Base-by-base conservation (phyloP, 345 rosid genomes). In the Dipteronia dyeriana region DNA sequence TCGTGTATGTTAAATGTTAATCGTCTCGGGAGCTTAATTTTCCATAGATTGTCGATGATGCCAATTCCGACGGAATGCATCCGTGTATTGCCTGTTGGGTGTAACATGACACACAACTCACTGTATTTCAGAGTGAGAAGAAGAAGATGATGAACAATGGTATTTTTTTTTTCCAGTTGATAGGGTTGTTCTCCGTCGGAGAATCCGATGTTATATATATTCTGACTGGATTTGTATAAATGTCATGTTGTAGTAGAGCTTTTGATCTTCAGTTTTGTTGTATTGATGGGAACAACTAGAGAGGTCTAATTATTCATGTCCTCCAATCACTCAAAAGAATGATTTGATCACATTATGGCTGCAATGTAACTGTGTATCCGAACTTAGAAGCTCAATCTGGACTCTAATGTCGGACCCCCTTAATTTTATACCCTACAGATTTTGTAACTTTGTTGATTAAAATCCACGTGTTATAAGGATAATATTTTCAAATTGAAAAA, bases 111-210 rank as follows among this genome's bases (percentile, higher is more conserved):
- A 60, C 43, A 60, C 9, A 17, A n/a, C 70, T 47, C 31, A 51
- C 38, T 34, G 9, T 75, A 51, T 23, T 53, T 51, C 4, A 3
- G 4, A 12, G 43, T 7, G 31, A n/a, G n/a, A 1, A 45, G 60
- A 59, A 13, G 45, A 34, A 34, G 45, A 41, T 41, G 31, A 60
- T 51, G 68, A 66, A 29, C 31, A 23, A 20, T 29, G 34, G 2
- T 6, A 20, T 20, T 39, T 34, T 34, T 34, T 34, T 34, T 34
- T 47, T 16, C 22, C 10, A 12, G 3, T 16, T 8, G 53, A 56
- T 23, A 49, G 43, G 56, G 19, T 34, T 45, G 61, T 49, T 78
- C 38, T 45, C 57, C 13, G 41, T 77, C 7, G 75, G 39, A n/a
- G n/a, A 14, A 70, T 51, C 9, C 49, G 23, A 22, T 49, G 64